These are phyloP conservation scores for Pseudocercospora cruenta DNA, from an alignment of 2,329 filamentous ascomycete genomes.

Conservation along the genomic window DNA sequence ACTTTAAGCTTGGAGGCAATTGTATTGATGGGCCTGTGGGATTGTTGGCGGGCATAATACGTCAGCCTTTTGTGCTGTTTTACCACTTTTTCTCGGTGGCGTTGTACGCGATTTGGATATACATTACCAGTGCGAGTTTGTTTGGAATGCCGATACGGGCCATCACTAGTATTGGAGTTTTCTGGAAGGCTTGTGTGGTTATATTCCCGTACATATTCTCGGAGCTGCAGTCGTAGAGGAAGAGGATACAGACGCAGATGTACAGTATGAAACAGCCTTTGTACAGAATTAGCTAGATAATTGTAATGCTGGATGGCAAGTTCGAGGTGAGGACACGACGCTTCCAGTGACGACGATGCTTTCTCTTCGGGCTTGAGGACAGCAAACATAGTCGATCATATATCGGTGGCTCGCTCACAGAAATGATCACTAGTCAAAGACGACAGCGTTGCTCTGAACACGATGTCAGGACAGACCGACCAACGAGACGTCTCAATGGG, in stretches of 20 bases:
- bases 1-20: slow-evolving; percentile 77
- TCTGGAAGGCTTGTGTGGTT: slow-evolving; percentile 55
- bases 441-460: neutral
- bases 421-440: too few species aligned
- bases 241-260: neutral
- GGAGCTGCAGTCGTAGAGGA: slow-evolving; percentile 32
- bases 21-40: slow-evolving; percentile 78
- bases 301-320: neutral
- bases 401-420: neutral
- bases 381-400: neutral
- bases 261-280: neutral
- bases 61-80: slow-evolving; percentile 75
- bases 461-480: too few species aligned
- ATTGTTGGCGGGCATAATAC: slow-evolving; percentile 79
- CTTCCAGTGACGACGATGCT: neutral
- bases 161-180: slow-evolving; percentile 49
- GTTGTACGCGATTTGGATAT: slow-evolving; percentile 80
- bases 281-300: neutral
- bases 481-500: too few species aligned
- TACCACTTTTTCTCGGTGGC: slow-evolving; percentile 96
- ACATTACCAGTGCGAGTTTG: slow-evolving; percentile 53
- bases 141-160: slow-evolving; percentile 44
- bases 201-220: slow-evolving; percentile 57
- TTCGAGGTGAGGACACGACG: neutral
- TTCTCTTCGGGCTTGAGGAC: neutral